phyloP scores from a whole-genome alignment of 805 yeast species.

The Yamadazyma ubonensis region DNA sequence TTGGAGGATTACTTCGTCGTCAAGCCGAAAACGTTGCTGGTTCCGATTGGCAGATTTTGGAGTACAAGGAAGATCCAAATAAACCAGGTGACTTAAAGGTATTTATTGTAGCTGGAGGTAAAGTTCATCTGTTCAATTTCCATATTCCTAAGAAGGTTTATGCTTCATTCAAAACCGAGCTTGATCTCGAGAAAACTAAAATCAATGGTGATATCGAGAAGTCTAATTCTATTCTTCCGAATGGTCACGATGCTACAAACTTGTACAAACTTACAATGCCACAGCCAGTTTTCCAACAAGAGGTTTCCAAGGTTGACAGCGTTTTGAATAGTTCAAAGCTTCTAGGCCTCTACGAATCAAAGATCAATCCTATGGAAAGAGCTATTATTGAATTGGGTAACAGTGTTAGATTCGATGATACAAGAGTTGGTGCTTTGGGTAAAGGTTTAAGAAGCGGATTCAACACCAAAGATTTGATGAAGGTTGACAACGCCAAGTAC shows the following conservation, averaged over 20 bases:
- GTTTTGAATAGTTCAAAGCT: conserved; percentile 61
- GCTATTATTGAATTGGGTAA: conserved; percentile 79
- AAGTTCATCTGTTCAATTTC: conserved; percentile 70
- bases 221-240: conserved; percentile 66
- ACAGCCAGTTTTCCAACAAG: conserved; percentile 58
- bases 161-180: conserved; percentile 57
- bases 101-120: conserved; percentile 63
- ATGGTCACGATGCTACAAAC: conserved; percentile 53
- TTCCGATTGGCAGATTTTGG: conserved; percentile 82
- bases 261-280: conserved; percentile 68
- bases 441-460: conserved; percentile 86
- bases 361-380: conserved; percentile 64
- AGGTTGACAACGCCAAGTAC: conserved; percentile 51
- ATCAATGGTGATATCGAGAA: conserved; percentile 56
- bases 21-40: conserved; percentile 80
- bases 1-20: conserved; percentile 67
- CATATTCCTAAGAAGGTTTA: conserved; percentile 73
- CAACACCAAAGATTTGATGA: conserved; percentile 54
- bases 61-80: conserved; percentile 54
- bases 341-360: conserved; percentile 73
- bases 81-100: conserved; percentile 79
- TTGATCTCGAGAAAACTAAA: conserved; percentile 38
- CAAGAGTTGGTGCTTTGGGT: conserved; percentile 79
- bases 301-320: conserved; percentile 56
- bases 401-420: conserved; percentile 65